Base-by-base conservation (phyloP, 306 rosid species). In the Malus sieversii region DNA sequence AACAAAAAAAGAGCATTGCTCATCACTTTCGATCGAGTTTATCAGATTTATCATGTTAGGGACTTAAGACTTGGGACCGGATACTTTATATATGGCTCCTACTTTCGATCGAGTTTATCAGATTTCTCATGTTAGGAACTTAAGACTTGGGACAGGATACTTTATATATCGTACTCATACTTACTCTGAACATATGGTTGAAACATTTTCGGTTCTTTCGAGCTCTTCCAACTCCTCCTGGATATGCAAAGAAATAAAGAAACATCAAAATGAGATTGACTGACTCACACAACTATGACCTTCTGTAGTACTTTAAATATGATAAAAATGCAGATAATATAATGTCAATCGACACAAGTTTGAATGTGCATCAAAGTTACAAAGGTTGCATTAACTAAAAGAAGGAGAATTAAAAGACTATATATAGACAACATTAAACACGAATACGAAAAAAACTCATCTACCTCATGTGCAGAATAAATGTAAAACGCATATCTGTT, bases 141-240 rank as follows among this genome's bases (percentile, higher is more conserved):
- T 48, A 48, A 15, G 3, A 15, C 55, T 15, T 48, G 55, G 20
- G 55, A 48, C 20, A 48, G 20, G 55, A 4, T 5, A 5, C 55
- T 51, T 15, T 51, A 51, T 51, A 15, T 15, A 51, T 15, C 20
- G 55, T 35, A 6, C 78, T 75, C 19, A 32, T 16, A 85, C 97
- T 85, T 87, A 92, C 97, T 84, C 93, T 60, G 76, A 76, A 75
- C 91, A 90, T 74, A 86, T 79, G 19, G 90, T 81, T 23, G 97
- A 92, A 75, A 87, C 86, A 55, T 85, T 86, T 62, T 90, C 97
- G 10, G 89, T 77, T 71, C 70, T 84, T 51, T 87, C 91, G 9
- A 92, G 89, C 85, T 89, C 93, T 63, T 81, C 86, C 82, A 92
- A 77, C 77, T 92, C 97, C 66, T 90, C 90, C 97, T 92, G 91